Base-by-base conservation (phyloP, 2,329 filamentous ascomycete genomes). In the Penicillium sp. region DNA sequence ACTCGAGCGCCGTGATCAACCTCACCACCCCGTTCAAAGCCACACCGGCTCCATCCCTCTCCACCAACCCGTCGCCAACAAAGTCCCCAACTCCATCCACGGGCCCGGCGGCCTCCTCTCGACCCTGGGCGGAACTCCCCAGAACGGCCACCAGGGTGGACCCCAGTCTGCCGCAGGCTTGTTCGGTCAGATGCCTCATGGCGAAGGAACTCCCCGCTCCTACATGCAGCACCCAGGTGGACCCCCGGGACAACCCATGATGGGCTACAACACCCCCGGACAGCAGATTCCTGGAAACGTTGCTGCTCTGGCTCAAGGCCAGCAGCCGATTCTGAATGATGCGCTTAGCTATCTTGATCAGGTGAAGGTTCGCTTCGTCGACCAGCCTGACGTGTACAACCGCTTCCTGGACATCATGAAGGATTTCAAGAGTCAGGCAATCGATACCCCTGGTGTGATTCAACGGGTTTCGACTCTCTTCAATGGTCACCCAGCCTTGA, bases 351-450 rank as follows among this genome's bases (percentile, higher is more conserved):
- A 99, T 70, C 84, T 99, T 22, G 94, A 99, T 70, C 94, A 97
- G 74, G 94, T 99, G 60, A 99, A 99, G 75, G 92, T 97, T 27
- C 92, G 96, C 69, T 99, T 99, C 65, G 90, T 92, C 57, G 93
- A 97, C 60, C 92, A 97, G 63, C 92, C 94, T 4, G 93, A 97
- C 73, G 94, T 99, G 0, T 99, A 99, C 69, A 97, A 97, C 68
- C 83, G 90, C 36, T 97, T 99, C 66, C 78, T 99, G 43, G 94
- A 99, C 66, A 99, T 99, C 46, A 99, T 99, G 94, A 99, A 99
- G 70, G 94, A 99, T 66, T 99, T 99, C 74, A 99, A 99, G 77
- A 96, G 92, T 67, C 93, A 96, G 77, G 92, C 92, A 85, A 99
- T 99, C 66, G 94, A 99, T 71, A 99, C 94, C 0, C 94, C 94